Base-by-base conservation (phyloP, 306 rosid species). In the Argentina anserina region DNA sequence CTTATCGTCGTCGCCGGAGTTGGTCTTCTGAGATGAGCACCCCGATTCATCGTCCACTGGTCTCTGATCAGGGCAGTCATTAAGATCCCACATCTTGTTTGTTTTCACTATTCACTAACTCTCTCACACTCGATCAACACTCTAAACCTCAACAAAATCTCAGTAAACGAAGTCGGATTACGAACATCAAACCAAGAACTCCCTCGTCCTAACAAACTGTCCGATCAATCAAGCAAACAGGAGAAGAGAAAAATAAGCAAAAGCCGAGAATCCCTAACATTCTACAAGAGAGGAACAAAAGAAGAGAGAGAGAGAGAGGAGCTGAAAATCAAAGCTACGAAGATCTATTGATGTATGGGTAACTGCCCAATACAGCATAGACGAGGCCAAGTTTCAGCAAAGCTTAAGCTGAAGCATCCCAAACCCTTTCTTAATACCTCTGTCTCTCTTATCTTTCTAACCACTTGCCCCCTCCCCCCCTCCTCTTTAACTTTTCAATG, bases 81-180 rank as follows among this genome's bases (percentile, higher is more conserved):
- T 94, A 62, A 94, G 97, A 91, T 94, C 97, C 99, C 96, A 94
- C 99, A 94, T 94, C 91, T 82, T 86, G 82, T 47, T 7, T 70
- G 1, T 8, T 4, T 7, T 4, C 29, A n/a, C n/a, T n/a, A n/a
- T 7, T 21, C 21, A 20, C 55, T 7, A 6, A 5, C 25, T 36
- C 33, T 46, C 23, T 23, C 6, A 11, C n/a, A 8, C 7, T 12
- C 25, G 59, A 31, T 56, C 17, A 26, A 13, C 49, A 13, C 49
- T 12, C 20, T 43, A 50, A 21, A 8, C 11, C 20, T 49, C 56
- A 18, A 55, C 26, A 55, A 14, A 25, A 55, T 31, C 15, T 15
- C 21, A 23, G n/a, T 17, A 31, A 31, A 15, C 23, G 4, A 33
- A 17, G 25, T 62, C 28, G 1, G n/a, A 8, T 34, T 34, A 18